phyloP scores from a whole-genome alignment of 805 yeast species.

The Lachancea kluyveri region DNA sequence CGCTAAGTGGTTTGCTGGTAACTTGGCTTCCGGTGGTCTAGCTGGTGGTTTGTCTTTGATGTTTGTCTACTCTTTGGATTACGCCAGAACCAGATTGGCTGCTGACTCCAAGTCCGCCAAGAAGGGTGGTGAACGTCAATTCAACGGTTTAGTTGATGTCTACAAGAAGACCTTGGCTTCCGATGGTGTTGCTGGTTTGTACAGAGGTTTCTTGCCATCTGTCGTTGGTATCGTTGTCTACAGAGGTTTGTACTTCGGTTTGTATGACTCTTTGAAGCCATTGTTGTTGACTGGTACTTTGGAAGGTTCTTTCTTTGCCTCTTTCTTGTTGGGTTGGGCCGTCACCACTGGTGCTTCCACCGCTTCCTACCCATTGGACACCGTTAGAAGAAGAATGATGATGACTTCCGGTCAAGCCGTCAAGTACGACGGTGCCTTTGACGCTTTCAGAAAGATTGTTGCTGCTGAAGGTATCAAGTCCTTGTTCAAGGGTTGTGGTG shows the following conservation, averaged over 20 bases:
- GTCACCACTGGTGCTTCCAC: slow-evolving; percentile 98
- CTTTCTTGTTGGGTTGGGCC: slow-evolving; percentile 95
- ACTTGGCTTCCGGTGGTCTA: slow-evolving; percentile 97
- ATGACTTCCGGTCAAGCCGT: slow-evolving; percentile 99
- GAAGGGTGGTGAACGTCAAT: slow-evolving; percentile 88
- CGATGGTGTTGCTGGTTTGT: slow-evolving; percentile 97
- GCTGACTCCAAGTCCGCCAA: slow-evolving; percentile 91
- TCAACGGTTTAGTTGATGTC: slow-evolving; percentile 95
- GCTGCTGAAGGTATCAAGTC: slow-evolving; percentile 93
- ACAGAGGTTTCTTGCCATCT: slow-evolving; percentile 99
- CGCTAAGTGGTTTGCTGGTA: slow-evolving; percentile 94
- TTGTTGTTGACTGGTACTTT: slow-evolving; percentile 89
- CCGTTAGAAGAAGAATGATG: slow-evolving; percentile 99
- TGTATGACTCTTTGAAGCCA: slow-evolving; percentile 95
- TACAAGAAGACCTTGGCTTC: slow-evolving; percentile 92
- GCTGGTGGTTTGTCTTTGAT: slow-evolving; percentile 96
- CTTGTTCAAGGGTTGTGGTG: slow-evolving; percentile 98
- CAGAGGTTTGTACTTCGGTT: slow-evolving; percentile 99
- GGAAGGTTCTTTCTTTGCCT: slow-evolving; percentile 91
- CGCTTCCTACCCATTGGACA: slow-evolving; percentile 98
- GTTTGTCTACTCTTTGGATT: slow-evolving; percentile 94
- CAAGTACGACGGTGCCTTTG: slow-evolving; percentile 92
- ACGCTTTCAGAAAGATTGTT: slow-evolving; percentile 85
- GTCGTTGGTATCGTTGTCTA: slow-evolving; percentile 95
- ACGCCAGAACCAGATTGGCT: slow-evolving; percentile 98